Evolutionary conservation across 345 rosid species (phyloP).

Genomic region (Eucalyptus melliodora): DNA sequence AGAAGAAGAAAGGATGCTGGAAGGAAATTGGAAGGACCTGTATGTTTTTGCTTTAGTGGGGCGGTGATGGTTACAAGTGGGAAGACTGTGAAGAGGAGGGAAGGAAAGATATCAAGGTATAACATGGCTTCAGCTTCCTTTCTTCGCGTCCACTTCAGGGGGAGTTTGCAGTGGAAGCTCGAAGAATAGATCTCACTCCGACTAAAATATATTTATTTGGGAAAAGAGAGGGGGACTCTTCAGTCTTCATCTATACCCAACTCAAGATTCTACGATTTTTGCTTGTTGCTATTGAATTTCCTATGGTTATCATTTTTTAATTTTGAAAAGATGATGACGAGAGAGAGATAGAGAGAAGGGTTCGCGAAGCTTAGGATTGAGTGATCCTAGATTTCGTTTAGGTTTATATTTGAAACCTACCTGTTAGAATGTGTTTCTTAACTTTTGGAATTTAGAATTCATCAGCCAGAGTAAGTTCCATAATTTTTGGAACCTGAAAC

Average conservation of each 20-base stretch:
- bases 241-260: background rate
- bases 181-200: background rate
- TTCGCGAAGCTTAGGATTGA: rapidly evolving
- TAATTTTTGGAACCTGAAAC: too few species aligned
- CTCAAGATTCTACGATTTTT: background rate
- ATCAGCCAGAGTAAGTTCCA: rapidly evolving
- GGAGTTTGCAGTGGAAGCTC: background rate
- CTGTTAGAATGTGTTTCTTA: too few species aligned
- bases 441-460: too few species aligned
- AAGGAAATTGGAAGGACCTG: background rate
- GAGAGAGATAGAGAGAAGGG: background rate
- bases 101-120: background rate
- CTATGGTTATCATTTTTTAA: background rate
- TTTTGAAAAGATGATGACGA: background rate
- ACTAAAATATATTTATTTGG: background rate
- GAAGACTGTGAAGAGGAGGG: background rate
- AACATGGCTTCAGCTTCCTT: background rate
- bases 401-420: rapidly evolving
- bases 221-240: background rate
- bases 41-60: background rate
- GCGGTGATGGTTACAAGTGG: background rate
- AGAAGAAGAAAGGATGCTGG: background rate
- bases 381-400: rapidly evolving
- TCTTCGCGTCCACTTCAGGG: background rate
- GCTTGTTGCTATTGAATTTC: background rate